Base-by-base conservation (phyloP, 805 yeast species). In the Starmerella gropengiesseri region DNA sequence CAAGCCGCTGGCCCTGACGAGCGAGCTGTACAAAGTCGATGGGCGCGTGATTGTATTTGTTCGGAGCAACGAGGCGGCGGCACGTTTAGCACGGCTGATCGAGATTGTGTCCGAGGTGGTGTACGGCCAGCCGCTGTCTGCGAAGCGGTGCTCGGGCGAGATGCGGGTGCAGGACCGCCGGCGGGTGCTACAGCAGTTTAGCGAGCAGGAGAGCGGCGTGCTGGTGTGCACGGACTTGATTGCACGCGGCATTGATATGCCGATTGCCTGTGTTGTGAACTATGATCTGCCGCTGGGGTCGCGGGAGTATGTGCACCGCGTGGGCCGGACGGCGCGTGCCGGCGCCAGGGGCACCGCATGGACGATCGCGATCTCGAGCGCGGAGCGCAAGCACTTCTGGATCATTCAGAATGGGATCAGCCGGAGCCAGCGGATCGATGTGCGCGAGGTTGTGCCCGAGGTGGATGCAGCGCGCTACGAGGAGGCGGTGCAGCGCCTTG, bases 261-360 rank as follows among this genome's bases (percentile, higher is more conserved):
- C 70, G 13, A 74, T 91, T 37, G 69, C 74, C 33, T 73, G 75
- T 48, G 95, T 91, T 11, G 65, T 91, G 40, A 91, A 91, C 62
- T 91, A 91, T 60, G 97, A 91, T 57, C 61, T 86, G 42, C 98
- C 99, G 18, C 69, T 75, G 20, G 81, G 95, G 1, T 71, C 87
- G 1, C 78, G 93, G 50, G 97, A 91, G 54, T 91, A 91, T 53
- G 85, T 91, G 21, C 99, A 91, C 62, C 73, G 99, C 55, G 85
- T 86, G 30, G 99, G 99, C 31, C 78, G 99, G 66, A 87, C 97
- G 0, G 96, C 97, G 2, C 76, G 99, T 64, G 99, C 98, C 2
- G 78, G 81, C 40, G 73, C 77, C 27, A 40, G 51, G 0, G 99
- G 99, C 58, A 64, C 66, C 28, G 94, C 95, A 0, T 73, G 77